Evolutionary conservation across 2,329 filamentous ascomycete species (phyloP).

Genomic region (Monosporascus sp.): DNA sequence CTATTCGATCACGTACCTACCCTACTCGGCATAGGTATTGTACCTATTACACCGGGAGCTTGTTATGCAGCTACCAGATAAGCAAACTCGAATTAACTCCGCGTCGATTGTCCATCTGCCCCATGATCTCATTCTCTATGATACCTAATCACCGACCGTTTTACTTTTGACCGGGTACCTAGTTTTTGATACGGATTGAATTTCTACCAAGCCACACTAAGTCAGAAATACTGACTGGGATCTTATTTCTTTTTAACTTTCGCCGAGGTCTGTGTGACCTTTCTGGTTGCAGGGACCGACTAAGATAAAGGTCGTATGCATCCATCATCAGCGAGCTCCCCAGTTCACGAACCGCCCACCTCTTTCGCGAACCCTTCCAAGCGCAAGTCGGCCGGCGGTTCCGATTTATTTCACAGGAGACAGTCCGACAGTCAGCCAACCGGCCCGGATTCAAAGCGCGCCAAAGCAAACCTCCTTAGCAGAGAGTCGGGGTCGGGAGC

Average conservation of each 20-base stretch:
- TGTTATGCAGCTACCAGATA: no score
- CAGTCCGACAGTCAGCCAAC: slow-evolving; percentile 3
- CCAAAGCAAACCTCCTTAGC: slow-evolving; percentile 8
- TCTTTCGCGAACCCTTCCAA: slow-evolving; percentile 20
- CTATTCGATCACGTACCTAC: no score
- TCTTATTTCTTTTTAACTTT: neutral
- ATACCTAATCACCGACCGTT: no score
- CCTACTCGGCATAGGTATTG: no score
- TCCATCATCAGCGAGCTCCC: slow-evolving; percentile 20
- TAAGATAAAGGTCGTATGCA: slow-evolving; percentile 20
- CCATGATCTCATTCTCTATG: neutral
- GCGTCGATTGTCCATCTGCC: neutral
- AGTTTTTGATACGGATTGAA: no score
- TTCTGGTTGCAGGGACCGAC: slow-evolving; percentile 22
- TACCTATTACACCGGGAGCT: no score
- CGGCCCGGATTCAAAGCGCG: slow-evolving; percentile 16
- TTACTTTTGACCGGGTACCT: no score
- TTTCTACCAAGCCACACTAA: no score
- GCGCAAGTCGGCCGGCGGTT: slow-evolving; percentile 14
- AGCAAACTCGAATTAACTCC: neutral
- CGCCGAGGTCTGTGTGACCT: slow-evolving; percentile 17
- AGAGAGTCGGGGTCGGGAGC: slow-evolving; percentile 8
- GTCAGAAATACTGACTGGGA: neutral
- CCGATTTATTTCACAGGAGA: slow-evolving; percentile 5
- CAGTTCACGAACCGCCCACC: slow-evolving; percentile 18